Conservation (phyloP, 75 land plant species). For the Pinus taeda region DNA sequence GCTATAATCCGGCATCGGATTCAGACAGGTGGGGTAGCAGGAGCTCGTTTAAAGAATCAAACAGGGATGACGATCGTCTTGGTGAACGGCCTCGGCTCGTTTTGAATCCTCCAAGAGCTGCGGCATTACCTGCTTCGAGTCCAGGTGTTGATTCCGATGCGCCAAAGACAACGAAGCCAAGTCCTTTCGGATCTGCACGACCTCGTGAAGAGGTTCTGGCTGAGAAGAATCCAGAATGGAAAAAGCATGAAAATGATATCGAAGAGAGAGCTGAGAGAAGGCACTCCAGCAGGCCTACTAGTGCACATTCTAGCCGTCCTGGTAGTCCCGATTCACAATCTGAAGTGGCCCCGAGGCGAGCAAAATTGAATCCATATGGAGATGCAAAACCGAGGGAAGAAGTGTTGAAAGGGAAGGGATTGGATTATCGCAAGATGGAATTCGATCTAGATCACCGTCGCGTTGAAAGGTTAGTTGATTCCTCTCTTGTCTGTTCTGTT, state of each 20-base stretch:
- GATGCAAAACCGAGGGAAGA: constrained; percentile 88
- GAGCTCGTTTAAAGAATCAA: constrained; percentile 12
- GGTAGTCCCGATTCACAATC: constrained; percentile 25
- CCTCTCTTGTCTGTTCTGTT: not conserved
- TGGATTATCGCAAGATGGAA: constrained; percentile 90
- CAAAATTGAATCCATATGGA: constrained; percentile 84
- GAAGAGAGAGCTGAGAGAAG: constrained; percentile 21
- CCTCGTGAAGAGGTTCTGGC: constrained; percentile 86
- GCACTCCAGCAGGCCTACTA: constrained; percentile 25
- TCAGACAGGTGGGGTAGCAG: constrained; percentile 38
- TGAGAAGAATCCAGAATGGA: constrained; percentile 68
- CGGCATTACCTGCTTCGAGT: constrained; percentile 18
- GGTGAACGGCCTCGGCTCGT: constrained; percentile 68
- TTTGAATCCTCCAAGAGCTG: constrained; percentile 60
- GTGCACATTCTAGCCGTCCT: constrained; percentile 67
- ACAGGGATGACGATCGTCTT: constrained; percentile 7
- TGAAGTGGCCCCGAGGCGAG: constrained; percentile 24
- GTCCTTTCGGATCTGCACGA: constrained; percentile 75
- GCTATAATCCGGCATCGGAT: constrained; percentile 22
- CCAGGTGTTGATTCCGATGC: not conserved
- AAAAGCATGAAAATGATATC: constrained; percentile 47
- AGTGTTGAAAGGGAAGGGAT: constrained; percentile 62
- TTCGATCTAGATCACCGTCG: constrained; percentile 66
- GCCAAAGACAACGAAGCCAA: constrained; percentile 31
- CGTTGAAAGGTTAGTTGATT: constrained; percentile 44